Conservation (phyloP, 2,329 filamentous ascomycete species). For the Arthrobotrys megalospora region DNA sequence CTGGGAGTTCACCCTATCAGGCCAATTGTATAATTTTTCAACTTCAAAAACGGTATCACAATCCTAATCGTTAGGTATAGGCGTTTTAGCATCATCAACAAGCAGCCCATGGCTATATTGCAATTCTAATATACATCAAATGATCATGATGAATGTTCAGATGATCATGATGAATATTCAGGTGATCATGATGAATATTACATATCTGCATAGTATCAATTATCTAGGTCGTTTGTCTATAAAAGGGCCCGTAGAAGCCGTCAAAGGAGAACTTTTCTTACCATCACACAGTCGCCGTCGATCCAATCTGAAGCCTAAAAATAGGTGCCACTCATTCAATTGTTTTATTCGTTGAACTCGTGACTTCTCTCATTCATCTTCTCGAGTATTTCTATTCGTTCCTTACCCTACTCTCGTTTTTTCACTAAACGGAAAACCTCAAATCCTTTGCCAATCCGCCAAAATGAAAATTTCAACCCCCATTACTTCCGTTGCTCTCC, state of each 20-base stretch:
- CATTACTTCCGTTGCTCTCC: neutral
- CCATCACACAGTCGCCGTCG: slow-evolving; percentile 1
- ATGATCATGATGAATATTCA: too few species aligned
- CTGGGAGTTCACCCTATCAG: neutral
- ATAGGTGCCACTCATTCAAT: neutral
- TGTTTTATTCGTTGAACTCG: neutral
- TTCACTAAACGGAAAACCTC: neutral
- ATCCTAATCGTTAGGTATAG: neutral
- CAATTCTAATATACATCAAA: neutral
- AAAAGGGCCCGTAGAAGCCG: slow-evolving; percentile 1
- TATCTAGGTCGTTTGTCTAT: neutral
- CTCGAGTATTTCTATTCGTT: slow-evolving; percentile 13
- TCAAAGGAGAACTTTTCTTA: slow-evolving; percentile 12
- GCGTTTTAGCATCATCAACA: neutral
- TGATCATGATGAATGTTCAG: too few species aligned
- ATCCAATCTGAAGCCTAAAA: neutral
- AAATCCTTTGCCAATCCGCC: too few species aligned
- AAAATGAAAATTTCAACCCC: slow-evolving; percentile 1
- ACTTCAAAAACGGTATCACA: slow-evolving; percentile 1
- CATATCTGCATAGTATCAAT: slow-evolving; percentile 10
- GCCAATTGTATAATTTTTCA: neutral
- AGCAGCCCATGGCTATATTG: neutral
- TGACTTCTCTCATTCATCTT: slow-evolving; percentile 1
- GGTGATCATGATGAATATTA: neutral
- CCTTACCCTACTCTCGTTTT: slow-evolving; percentile 17